These are phyloP conservation scores for Yamadazyma songkhlaensis DNA, from an alignment of 1,139 yeast genomes.

Conservation along the genomic window DNA sequence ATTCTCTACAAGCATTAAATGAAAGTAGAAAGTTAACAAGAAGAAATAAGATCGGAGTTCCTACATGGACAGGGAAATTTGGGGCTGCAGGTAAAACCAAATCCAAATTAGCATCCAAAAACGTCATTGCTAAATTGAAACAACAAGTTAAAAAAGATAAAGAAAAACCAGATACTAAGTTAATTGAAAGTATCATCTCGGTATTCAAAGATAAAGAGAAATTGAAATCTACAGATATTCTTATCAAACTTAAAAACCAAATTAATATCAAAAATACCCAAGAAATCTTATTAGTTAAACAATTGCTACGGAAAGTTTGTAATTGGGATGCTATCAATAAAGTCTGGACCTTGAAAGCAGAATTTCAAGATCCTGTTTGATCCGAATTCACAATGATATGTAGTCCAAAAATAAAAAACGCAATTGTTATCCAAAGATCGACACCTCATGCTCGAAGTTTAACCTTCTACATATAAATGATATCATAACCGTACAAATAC, in stretches of 20 bases:
- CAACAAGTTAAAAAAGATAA: slow-evolving; percentile 5
- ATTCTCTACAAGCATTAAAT: slow-evolving; percentile 71
- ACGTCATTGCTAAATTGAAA: slow-evolving; percentile 2
- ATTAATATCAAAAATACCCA: slow-evolving; percentile 49
- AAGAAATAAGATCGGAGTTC: slow-evolving; percentile 70
- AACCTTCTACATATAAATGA: no score
- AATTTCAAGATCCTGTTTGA: slow-evolving; percentile 1
- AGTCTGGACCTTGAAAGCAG: slow-evolving; percentile 49
- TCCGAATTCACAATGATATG: no score
- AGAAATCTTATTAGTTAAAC: slow-evolving; percentile 62
- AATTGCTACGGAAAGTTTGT: slow-evolving; percentile 68
- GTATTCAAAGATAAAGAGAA: slow-evolving; percentile 20
- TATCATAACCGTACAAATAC: no score
- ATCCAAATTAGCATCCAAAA: slow-evolving; percentile 4
- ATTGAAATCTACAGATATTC: slow-evolving; percentile 52
- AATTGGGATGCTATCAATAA: slow-evolving; percentile 56
- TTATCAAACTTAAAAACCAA: slow-evolving; percentile 37
- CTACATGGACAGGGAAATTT: slow-evolving; percentile 95
- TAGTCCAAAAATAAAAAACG: no score
- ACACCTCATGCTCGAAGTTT: no score
- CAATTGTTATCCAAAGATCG: no score
- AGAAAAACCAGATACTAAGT: slow-evolving; percentile 6
- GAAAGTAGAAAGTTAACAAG: slow-evolving; percentile 66
- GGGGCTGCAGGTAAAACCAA: slow-evolving; percentile 70
- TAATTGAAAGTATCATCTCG: slow-evolving; percentile 29